These are phyloP conservation scores for Diversispora eburnea DNA, from an alignment of 192 early-diverging fungal species.

Conservation along the genomic window DNA sequence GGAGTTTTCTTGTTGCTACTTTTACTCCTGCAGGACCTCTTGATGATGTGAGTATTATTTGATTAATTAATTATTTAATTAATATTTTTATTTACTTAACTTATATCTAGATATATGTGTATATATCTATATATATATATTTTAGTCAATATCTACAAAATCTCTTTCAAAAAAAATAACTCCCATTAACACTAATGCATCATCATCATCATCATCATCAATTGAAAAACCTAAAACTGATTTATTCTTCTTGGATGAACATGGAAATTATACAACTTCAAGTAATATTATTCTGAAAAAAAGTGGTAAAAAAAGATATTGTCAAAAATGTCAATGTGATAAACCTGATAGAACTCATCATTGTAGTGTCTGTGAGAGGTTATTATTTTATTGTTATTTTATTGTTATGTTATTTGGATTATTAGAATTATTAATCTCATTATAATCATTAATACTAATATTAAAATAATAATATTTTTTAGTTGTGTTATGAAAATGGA, in stretches of 20 bases:
- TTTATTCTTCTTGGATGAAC: constrained; percentile 1
- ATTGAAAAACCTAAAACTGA: not conserved
- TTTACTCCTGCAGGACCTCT: constrained; percentile 36
- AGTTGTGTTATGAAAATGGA: too few species aligned
- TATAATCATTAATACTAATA: too few species aligned
- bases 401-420: not conserved
- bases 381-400: not conserved
- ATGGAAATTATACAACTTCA: not conserved
- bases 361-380: constrained; percentile 31
- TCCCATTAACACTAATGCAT: not conserved
- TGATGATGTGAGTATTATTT: constrained; percentile 30
- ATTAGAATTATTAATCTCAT: too few species aligned
- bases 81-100: not conserved
- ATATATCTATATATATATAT: not conserved
- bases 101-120: not conserved
- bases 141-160: not conserved
- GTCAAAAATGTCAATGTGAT: constrained; percentile 43
- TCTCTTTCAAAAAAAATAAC: not conserved
- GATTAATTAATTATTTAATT: not conserved
- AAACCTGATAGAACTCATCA: constrained; percentile 47
- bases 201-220: not conserved
- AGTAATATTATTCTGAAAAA: constrained; percentile 36
- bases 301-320: constrained; percentile 42
- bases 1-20: constrained; percentile 38
- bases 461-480: too few species aligned